phyloP scores from a whole-genome alignment of 2,329 filamentous ascomycete species.

The Anisogramma anomala region DNA sequence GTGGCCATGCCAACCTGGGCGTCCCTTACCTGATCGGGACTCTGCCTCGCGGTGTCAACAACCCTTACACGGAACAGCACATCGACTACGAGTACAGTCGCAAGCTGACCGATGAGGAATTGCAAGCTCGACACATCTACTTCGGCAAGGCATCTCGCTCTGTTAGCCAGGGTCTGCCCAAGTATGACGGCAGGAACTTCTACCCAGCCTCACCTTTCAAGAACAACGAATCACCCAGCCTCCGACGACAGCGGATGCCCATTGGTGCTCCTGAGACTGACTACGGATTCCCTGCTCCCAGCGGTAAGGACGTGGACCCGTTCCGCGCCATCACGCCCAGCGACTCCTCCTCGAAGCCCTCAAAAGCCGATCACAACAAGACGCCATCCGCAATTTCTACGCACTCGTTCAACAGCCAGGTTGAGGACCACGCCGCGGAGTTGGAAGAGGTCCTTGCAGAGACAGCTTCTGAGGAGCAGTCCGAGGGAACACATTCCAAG shows the following conservation, averaged over 20 bases:
- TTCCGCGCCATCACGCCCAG: conserved; percentile 3
- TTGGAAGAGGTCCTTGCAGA: conserved; percentile 11
- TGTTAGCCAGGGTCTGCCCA: conserved; percentile 42
- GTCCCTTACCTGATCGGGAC: conserved; percentile 45
- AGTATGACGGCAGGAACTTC: conserved; percentile 55
- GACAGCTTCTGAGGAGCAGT: conserved; percentile 1
- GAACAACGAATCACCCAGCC: conserved; percentile 15
- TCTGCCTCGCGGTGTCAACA: conserved; percentile 32
- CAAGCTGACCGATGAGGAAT: conserved; percentile 46
- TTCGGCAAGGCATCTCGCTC: conserved; percentile 46
- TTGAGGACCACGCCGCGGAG: conserved; percentile 15
- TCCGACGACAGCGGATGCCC: conserved; percentile 2
- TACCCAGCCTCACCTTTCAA: conserved; percentile 46
- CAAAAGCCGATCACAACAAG: not conserved
- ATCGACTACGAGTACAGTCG: conserved; percentile 44
- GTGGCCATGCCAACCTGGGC: conserved; percentile 9
- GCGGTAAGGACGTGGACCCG: conserved; percentile 6
- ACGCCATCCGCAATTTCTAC: conserved; percentile 11
- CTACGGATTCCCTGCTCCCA: conserved; percentile 9
- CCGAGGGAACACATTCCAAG: conserved; percentile 7
- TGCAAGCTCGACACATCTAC: conserved; percentile 46
- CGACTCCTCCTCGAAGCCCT: not conserved
- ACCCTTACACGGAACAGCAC: conserved; percentile 28
- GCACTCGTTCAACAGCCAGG: conserved; percentile 18
- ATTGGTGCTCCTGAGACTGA: conserved; percentile 13